Evolutionary conservation across 2,329 filamentous ascomycete genomes (phyloP), one percentile per base, ranked within the genome.

Genomic region (Neoarthrinium moseri): DNA sequence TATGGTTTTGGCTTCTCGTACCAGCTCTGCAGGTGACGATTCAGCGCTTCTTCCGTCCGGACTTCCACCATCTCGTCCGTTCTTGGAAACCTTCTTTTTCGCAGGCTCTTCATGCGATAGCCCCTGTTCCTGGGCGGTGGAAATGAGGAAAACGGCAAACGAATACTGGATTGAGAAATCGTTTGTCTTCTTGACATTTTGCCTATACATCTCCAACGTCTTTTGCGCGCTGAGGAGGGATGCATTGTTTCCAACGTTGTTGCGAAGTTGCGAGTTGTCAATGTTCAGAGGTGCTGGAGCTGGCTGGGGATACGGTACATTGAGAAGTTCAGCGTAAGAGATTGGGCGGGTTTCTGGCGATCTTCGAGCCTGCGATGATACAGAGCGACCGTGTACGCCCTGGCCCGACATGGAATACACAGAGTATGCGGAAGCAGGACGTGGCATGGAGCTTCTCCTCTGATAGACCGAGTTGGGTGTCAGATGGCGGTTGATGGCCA

Each of bases 121-220:
- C 2, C 83, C 84, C 62, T 87, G 80, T 62, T 95, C 89, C 63
- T 90, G 87, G 32, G 92, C 91, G 2, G 90, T 86, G 37, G 91
- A 89, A 55, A 97, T 86, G 73, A 99, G 83, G 65, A 95, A 96
- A 29, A 97, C 81, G 2, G 94, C 94, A 68, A 99, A 97, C 23
- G 95, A 94, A 66, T 97, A 97, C 66, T 96, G 91, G 26, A 95
- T 88, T 4, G 87, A 85, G 13, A 86, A 78, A 65, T 96, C 91
- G 51, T 87, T 94, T 3, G 94, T 95, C 73, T 99, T 99, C 72
- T 96, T 97, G 48, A 96, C 89, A 61, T 97, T 99, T 45, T 87
- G 86, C 35, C 92, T 82, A 66, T 99, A 99, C 92, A 97, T 96
- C 45, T 97, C 91, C 39, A 99, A 80, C 2, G 94, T 99, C 70